These are phyloP conservation scores for Mycosphaerelloides madeirae DNA, from an alignment of 2,329 filamentous ascomycete species.

Conservation along the genomic window DNA sequence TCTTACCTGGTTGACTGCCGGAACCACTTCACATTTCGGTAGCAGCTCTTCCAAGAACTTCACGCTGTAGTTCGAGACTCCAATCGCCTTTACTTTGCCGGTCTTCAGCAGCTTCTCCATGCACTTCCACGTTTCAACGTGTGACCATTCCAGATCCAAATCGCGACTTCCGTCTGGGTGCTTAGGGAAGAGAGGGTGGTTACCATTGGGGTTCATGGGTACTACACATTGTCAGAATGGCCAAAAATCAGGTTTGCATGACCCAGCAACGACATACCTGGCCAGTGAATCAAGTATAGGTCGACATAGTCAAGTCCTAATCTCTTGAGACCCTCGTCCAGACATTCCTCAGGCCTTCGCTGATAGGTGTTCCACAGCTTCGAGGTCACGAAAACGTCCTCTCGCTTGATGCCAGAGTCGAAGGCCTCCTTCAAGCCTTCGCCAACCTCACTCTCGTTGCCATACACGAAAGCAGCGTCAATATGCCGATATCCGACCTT, in stretches of 20 bases:
- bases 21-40: constrained; percentile 19
- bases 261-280: constrained; percentile 42
- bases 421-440: constrained; percentile 71
- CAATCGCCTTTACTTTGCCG: constrained; percentile 47
- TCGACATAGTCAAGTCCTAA: constrained; percentile 78
- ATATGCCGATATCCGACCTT: constrained; percentile 52
- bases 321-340: constrained; percentile 68
- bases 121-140: constrained; percentile 71
- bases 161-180: constrained; percentile 69
- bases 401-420: constrained; percentile 61
- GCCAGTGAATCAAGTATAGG: constrained; percentile 80
- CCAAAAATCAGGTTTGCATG: too few species aligned
- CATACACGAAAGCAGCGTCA: constrained; percentile 70
- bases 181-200: constrained; percentile 68
- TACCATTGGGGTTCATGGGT: constrained; percentile 72
- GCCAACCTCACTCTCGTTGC: constrained; percentile 79
- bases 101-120: constrained; percentile 60
- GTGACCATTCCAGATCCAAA: constrained; percentile 63
- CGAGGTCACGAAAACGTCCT: constrained; percentile 77
- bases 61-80: constrained; percentile 47
- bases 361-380: constrained; percentile 84
- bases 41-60: constrained; percentile 49
- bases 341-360: constrained; percentile 61
- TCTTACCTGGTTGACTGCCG: constrained; percentile 26
- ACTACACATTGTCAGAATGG: constrained; percentile 32